phyloP scores from a whole-genome alignment of 2,329 filamentous ascomycete species.

The Calonectria montana region DNA sequence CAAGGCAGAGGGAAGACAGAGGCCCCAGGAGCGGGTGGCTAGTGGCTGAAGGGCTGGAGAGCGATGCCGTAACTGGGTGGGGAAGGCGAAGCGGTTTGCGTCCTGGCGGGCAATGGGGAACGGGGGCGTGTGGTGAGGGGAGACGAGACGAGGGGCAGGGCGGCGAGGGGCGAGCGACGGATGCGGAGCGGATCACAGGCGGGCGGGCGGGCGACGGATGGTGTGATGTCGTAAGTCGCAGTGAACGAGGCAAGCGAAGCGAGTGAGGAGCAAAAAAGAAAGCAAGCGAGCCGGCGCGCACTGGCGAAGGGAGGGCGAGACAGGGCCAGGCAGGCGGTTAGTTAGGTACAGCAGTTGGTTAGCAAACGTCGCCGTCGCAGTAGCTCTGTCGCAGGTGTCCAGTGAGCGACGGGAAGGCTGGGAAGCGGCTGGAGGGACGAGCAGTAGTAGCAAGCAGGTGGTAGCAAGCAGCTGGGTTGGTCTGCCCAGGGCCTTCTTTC shows the following conservation, averaged over 20 bases:
- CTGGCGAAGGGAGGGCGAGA: background rate
- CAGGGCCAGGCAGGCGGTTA: background rate
- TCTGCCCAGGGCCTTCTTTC: background rate
- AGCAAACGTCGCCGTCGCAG: conserved; percentile 9
- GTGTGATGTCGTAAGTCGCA: conserved; percentile 25
- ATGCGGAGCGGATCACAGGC: conserved; percentile 24
- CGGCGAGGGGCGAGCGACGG: conserved; percentile 17
- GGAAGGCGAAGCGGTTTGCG: conserved; percentile 39
- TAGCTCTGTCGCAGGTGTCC: conserved; percentile 14
- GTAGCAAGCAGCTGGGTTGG: background rate
- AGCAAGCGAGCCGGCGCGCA: background rate
- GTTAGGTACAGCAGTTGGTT: background rate
- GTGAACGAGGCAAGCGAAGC: conserved; percentile 1
- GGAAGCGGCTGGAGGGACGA: background rate
- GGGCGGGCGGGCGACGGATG: conserved; percentile 19
- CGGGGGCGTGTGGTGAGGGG: conserved; percentile 12
- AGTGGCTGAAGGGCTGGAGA: conserved; percentile 45
- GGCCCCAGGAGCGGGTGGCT: conserved; percentile 34
- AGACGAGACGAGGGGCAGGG: conserved; percentile 16
- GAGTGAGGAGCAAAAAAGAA: background rate
- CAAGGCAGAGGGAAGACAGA: conserved; percentile 18
- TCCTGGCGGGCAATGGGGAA: conserved; percentile 28
- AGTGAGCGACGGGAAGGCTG: conserved; percentile 17
- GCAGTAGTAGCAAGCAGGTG: background rate
- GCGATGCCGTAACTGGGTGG: conserved; percentile 44